These are phyloP conservation scores for Lepiota venenata DNA, from an alignment of 768 basidiomycete species.

Conservation along the genomic window DNA sequence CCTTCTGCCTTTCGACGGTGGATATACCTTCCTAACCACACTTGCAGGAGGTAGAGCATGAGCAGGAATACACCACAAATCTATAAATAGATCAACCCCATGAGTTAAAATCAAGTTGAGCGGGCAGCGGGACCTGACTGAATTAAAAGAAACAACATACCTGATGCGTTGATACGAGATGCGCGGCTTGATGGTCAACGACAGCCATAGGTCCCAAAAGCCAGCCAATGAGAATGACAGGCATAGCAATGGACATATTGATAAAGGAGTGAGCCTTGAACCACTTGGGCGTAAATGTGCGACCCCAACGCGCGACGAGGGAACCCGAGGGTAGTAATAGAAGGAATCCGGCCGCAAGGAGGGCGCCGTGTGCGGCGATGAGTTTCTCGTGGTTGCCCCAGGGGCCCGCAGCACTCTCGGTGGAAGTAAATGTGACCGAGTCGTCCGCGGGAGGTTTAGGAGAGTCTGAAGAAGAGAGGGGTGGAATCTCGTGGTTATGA, in stretches of 20 bases:
- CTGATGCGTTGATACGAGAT: constrained; percentile 50
- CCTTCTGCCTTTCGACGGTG: constrained; percentile 36
- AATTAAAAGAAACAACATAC: constrained; percentile 21
- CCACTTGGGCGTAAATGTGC: constrained; percentile 51
- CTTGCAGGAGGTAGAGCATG: constrained; percentile 47
- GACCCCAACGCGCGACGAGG: constrained; percentile 50
- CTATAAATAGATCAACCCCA: constrained; percentile 24
- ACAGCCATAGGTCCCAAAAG: constrained; percentile 47
- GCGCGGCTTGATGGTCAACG: constrained; percentile 33
- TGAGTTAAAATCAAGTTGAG: background rate
- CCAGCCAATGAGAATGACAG: constrained; percentile 47
- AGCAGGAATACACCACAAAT: constrained; percentile 51
- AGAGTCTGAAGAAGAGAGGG: too few species aligned
- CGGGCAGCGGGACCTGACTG: background rate
- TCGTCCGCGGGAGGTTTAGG: background rate
- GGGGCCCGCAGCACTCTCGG: background rate
- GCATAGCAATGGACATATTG: constrained; percentile 46
- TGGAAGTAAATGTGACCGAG: background rate
- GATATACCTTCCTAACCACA: constrained; percentile 49
- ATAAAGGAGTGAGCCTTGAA: constrained; percentile 51
- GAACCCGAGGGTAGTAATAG: constrained; percentile 52
- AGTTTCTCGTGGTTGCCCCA: constrained; percentile 31
- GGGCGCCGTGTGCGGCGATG: constrained; percentile 49
- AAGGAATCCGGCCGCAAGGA: constrained; percentile 53
- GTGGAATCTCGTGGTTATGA: background rate